Evolutionary conservation across 73 alveolate species (phyloP), one percentile per base, ranked within the genome.

Genomic region (Tetrahymena thermophila): DNA sequence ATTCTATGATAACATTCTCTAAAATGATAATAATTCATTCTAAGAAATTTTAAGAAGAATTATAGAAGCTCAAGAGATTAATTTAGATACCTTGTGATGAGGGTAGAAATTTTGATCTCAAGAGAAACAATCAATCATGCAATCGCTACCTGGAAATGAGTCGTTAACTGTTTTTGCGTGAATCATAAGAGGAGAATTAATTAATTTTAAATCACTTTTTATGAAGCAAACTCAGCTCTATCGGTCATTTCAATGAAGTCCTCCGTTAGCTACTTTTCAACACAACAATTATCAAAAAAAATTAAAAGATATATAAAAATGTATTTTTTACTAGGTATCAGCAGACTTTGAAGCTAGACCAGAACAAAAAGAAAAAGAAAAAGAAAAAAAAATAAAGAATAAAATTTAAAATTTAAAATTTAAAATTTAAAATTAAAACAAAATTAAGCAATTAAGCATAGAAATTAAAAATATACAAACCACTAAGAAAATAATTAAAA

Each of bases 251-350:
- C 89, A 71, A 71, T 71, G 89, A 71, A 71, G 89, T 71, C 89
- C 89, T 71, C 89, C 89, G 89, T 19, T 71, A 71, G 89, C 89
- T 71, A 71, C 89, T 71, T 71, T 71, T 71, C 89, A 71, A 71
- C 31, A 7, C 23, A 9, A 3, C 89, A 71, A 28, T 71, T 31
- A 25, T 50, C 83, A 50, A 50, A 50, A 50, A 71, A 56, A 25
- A 31, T 1, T 7, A 71, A 71, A n/a, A 71, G n/a, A 71, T 25
- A 71, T 71, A 71, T 71, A 28, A 71, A 31, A 71, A 71, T 50
- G 89, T 71, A 71, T 71, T 71, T 71, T 71, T 71, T 71, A 71
- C 37, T 71, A 71, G 89, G 89, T 71, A 71, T 13, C 89, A 28
- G 89, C 35, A n/a, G 4, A 71, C 37, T 2, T 1, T 0, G 37